Conservation (phyloP, 1,284 basidiomycete species). For the Sanguinoderma infundibulare region DNA sequence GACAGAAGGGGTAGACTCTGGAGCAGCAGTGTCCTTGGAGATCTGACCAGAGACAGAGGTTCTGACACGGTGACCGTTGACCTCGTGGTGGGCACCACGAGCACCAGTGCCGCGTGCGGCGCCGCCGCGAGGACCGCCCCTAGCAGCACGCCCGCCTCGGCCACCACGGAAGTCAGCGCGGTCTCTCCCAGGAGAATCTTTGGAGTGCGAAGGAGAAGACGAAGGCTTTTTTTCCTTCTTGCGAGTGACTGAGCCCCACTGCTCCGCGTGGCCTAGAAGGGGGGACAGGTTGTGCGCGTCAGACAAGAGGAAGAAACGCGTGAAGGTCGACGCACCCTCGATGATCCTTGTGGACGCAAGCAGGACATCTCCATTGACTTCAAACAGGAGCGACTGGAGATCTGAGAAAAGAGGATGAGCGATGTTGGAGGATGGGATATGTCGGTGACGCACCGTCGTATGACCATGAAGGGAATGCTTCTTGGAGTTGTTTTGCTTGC, state of each 20-base stretch:
- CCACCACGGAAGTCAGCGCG: conserved; percentile 66
- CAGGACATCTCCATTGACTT: conserved; percentile 77
- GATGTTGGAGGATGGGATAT: conserved; percentile 28
- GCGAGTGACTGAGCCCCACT: conserved; percentile 86
- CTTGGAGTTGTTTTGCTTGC: conserved; percentile 69
- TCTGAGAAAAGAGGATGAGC: conserved; percentile 48
- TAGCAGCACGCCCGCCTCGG: conserved; percentile 67
- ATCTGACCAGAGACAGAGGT: conserved; percentile 28
- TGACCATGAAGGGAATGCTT: conserved; percentile 80
- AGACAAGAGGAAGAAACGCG: conserved; percentile 16
- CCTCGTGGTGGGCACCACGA: conserved; percentile 56
- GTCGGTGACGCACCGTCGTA: conserved; percentile 62
- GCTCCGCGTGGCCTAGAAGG: conserved; percentile 70
- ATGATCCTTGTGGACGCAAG: conserved; percentile 77
- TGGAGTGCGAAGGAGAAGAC: conserved; percentile 43
- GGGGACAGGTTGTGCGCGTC: conserved; percentile 11
- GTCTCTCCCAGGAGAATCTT: conserved; percentile 48
- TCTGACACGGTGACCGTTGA: conserved; percentile 50
- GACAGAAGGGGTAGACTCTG: conserved; percentile 26
- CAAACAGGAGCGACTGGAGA: conserved; percentile 74
- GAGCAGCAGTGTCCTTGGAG: conserved; percentile 23
- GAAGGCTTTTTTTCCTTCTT: conserved; percentile 84
- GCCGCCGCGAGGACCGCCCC: conserved; percentile 65
- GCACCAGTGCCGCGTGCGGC: conserved; percentile 55
- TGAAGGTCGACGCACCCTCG: conserved; percentile 61